Conservation (phyloP, 2,329 filamentous ascomycete species). For the Coleophoma cylindrospora region DNA sequence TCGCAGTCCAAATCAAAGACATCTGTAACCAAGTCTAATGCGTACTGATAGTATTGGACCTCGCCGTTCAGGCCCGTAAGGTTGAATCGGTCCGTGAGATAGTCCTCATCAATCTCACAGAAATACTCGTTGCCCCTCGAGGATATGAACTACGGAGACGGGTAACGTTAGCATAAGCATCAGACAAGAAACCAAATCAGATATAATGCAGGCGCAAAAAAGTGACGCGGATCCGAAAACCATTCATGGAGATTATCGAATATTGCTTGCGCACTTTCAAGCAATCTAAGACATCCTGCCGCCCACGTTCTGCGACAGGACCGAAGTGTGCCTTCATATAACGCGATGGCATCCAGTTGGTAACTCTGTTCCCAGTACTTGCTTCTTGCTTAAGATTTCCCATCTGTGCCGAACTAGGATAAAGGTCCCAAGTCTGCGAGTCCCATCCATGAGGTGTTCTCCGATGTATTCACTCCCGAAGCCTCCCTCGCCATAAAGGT, state of each 20-base stretch:
- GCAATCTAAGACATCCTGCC: too few species aligned
- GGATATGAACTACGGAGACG: constrained; percentile 77
- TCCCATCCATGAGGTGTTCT: too few species aligned
- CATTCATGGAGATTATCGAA: not conserved
- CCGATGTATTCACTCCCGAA: too few species aligned
- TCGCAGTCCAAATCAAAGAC: constrained; percentile 98
- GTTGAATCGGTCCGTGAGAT: constrained; percentile 97
- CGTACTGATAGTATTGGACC: constrained; percentile 98
- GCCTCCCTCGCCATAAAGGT: too few species aligned
- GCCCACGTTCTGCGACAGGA: too few species aligned
- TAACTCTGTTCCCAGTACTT: too few species aligned
- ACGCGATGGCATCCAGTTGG: too few species aligned
- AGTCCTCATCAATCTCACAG: constrained; percentile 99
- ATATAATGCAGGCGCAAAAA: not conserved
- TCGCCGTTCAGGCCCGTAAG: constrained; percentile 94
- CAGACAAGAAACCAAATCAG: not conserved
- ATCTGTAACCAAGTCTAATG: constrained; percentile 92
- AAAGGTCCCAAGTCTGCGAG: too few species aligned
- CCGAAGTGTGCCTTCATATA: too few species aligned
- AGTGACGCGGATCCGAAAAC: not conserved
- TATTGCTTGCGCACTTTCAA: not conserved
- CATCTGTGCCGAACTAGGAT: too few species aligned
- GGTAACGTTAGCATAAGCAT: constrained; percentile 13
- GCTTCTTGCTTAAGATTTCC: too few species aligned
- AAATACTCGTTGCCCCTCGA: constrained; percentile 98